These are phyloP conservation scores for Coniochaeta sp. DNA, from an alignment of 2,329 filamentous ascomycete genomes.

Conservation along the genomic window DNA sequence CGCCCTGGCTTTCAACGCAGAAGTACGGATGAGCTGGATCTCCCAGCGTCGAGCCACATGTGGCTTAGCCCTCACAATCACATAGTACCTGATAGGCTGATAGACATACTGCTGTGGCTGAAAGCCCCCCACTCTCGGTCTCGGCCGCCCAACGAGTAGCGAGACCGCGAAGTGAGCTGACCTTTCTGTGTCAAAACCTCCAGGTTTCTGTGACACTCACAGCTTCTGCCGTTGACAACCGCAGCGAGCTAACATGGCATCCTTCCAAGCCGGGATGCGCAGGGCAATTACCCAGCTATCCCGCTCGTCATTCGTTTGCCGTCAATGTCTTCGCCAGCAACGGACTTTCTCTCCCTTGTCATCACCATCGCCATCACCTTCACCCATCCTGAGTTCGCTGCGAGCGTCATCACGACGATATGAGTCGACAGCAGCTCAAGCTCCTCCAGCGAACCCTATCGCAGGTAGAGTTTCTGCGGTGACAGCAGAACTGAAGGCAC, in stretches of 20 bases:
- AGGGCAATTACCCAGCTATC: conserved; percentile 15
- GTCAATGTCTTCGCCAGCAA: conserved; percentile 35
- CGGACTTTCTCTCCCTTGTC: conserved; percentile 11
- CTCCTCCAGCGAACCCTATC: background rate
- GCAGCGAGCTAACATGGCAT: conserved; percentile 15
- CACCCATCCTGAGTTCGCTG: conserved; percentile 29
- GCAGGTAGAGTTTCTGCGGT: background rate
- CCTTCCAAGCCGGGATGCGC: conserved; percentile 19
- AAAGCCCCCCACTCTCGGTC: background rate
- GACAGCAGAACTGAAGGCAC: conserved; percentile 2
- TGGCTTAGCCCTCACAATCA: background rate
- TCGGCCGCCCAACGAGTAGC: background rate
- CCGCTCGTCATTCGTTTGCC: conserved; percentile 33
- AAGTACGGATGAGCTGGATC: background rate
- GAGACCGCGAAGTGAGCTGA: background rate
- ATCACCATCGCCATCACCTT: conserved; percentile 17
- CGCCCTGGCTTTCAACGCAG: background rate
- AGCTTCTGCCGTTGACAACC: conserved; percentile 8
- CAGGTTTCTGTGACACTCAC: background rate
- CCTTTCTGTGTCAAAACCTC: background rate
- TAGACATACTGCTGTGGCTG: background rate
- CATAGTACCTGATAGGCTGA: too few relatives aligned
- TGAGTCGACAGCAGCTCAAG: conserved; percentile 5
- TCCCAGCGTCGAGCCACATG: background rate
- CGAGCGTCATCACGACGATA: conserved; percentile 7